These are phyloP conservation scores for Erythrophleum ivorense DNA, from an alignment of 331 rosid genomes.

Conservation along the genomic window DNA sequence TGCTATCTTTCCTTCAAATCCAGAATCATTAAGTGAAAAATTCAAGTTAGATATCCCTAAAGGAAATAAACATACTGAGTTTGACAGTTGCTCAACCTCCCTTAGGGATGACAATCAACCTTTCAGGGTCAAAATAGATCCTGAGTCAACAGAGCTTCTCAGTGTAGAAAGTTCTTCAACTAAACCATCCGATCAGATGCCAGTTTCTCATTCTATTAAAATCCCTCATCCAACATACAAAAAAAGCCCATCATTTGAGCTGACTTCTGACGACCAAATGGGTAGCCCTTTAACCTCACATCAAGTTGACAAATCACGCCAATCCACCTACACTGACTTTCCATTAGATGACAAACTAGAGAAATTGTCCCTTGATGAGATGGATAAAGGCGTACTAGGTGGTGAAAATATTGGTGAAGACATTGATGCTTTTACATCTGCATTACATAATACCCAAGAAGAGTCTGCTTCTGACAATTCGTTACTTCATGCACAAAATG, in stretches of 20 bases:
- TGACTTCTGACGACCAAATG: constrained; percentile 36
- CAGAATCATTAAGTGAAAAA: constrained; percentile 38
- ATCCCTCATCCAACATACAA: constrained; percentile 22
- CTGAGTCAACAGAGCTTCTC: constrained; percentile 40
- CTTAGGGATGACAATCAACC: constrained; percentile 42
- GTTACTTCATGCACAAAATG: constrained; percentile 37
- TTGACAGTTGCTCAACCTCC: constrained; percentile 31
- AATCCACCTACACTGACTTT: constrained; percentile 40
- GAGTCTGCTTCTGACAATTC: constrained; percentile 43
- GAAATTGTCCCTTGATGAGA: constrained; percentile 49
- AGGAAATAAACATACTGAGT: constrained; percentile 44
- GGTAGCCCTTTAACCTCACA: constrained; percentile 41
- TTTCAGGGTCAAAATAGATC: constrained; percentile 38
- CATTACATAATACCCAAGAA: constrained; percentile 57
- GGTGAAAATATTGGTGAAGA: constrained; percentile 58
- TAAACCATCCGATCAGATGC: constrained; percentile 39
- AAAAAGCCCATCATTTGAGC: constrained; percentile 33
- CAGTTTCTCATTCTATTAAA: constrained; percentile 42
- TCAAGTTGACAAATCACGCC: constrained; percentile 44
- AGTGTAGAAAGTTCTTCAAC: constrained; percentile 43
- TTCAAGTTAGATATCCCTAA: constrained; percentile 35
- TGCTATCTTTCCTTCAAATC: constrained; percentile 38
- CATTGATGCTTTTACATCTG: constrained; percentile 57
- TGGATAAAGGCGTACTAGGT: constrained; percentile 41
- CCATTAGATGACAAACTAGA: constrained; percentile 53